These are phyloP conservation scores for Diutina neorugosa DNA, from an alignment of 1,139 yeast species.

Conservation along the genomic window DNA sequence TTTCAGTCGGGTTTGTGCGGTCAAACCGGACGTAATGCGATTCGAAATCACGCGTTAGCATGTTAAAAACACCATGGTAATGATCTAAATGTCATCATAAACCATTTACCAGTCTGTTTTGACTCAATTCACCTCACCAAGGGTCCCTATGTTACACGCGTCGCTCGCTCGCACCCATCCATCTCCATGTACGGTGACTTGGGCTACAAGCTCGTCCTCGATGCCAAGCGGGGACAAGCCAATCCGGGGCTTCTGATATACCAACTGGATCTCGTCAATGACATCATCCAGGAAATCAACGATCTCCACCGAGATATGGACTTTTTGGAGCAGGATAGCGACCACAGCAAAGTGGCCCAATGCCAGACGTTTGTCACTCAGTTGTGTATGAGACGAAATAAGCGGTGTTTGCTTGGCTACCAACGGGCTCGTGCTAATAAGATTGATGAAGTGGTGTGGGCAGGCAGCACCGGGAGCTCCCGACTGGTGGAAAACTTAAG, in stretches of 20 bases:
- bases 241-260: slow-evolving; percentile 61
- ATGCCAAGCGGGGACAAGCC: slow-evolving; percentile 67
- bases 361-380: slow-evolving; percentile 78
- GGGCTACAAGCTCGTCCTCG: slow-evolving; percentile 70
- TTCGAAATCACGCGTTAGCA: no score
- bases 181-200: slow-evolving; percentile 73
- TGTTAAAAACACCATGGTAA: no score
- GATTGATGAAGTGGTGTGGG: slow-evolving; percentile 65
- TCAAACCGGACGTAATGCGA: not conserved
- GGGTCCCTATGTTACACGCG: no score
- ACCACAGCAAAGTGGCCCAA: slow-evolving; percentile 36
- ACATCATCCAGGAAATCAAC: slow-evolving; percentile 44
- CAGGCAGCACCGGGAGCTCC: slow-evolving; percentile 11
- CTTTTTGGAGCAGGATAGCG: slow-evolving; percentile 20
- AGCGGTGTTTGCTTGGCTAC: slow-evolving; percentile 79
- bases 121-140: not conserved
- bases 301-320: slow-evolving; percentile 45
- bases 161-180: not conserved
- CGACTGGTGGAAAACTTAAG: slow-evolving; percentile 39
- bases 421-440: slow-evolving; percentile 59
- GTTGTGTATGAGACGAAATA: slow-evolving; percentile 73
- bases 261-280: slow-evolving; percentile 65
- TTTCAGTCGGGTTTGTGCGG: no score
- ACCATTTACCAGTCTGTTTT: no score
- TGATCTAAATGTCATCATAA: no score